Conservation (phyloP, 805 yeast species). For the Starmerella bombicola region DNA sequence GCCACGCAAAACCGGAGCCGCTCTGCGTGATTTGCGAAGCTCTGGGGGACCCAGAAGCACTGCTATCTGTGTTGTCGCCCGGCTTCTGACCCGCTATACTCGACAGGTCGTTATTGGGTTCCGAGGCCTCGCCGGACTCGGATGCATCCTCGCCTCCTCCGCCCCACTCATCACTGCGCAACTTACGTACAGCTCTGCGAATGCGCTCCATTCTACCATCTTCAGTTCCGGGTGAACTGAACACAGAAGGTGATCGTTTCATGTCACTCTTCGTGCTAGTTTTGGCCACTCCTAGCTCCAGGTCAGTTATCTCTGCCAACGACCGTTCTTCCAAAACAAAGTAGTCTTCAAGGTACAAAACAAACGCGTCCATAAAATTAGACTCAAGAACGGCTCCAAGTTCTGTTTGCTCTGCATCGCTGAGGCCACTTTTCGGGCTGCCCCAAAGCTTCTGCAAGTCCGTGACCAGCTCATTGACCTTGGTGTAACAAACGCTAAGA, state of each 20-base stretch:
- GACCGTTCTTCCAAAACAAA: constrained; percentile 45
- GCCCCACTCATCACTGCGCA: constrained; percentile 11
- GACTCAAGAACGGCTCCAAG: constrained; percentile 49
- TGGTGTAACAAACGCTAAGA: constrained; percentile 51
- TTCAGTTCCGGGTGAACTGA: constrained; percentile 15
- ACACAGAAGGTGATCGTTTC: neutral
- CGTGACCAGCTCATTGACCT: constrained; percentile 47
- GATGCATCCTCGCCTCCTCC: neutral
- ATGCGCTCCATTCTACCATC: constrained; percentile 27
- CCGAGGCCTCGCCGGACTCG: neutral
- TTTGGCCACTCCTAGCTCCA: neutral
- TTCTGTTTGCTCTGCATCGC: constrained; percentile 32
- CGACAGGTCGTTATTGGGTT: neutral
- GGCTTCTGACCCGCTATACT: neutral
- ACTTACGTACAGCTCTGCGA: constrained; percentile 22
- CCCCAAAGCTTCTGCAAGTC: constrained; percentile 49
- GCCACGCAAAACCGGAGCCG: no score
- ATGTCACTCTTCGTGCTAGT: neutral
- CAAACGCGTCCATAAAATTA: constrained; percentile 58
- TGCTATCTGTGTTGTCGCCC: neutral
- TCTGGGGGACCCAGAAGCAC: neutral
- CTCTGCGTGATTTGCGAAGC: neutral
- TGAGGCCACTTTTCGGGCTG: constrained; percentile 13
- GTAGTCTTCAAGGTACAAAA: constrained; percentile 54
- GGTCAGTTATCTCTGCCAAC: constrained; percentile 26